These are phyloP conservation scores for Calonectria pseudoreteaudii DNA, from an alignment of 2,329 filamentous ascomycete species.

Conservation along the genomic window DNA sequence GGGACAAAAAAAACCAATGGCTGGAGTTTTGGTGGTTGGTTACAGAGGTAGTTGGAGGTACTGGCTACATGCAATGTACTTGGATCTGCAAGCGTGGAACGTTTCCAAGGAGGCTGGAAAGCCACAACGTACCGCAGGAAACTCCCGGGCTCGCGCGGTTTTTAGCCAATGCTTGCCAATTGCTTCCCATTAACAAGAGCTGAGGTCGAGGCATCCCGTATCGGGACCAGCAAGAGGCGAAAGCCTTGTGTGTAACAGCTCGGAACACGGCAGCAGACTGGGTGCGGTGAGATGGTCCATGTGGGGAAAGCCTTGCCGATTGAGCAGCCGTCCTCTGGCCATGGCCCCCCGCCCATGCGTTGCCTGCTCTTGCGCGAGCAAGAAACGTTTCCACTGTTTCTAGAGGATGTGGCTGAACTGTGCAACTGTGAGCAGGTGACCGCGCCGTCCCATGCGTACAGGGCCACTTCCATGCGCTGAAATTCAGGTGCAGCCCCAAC, in stretches of 20 bases:
- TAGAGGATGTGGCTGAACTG: background rate
- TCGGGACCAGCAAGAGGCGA: slow-evolving; percentile 1
- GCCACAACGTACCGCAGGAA: background rate
- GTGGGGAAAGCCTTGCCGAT: slow-evolving; percentile 38
- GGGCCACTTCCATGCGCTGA: slow-evolving; percentile 1
- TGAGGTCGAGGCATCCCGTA: background rate
- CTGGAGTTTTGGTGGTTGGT: background rate
- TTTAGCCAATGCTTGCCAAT: background rate
- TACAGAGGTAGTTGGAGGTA: background rate
- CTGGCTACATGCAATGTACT: background rate
- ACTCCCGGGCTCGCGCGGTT: background rate
- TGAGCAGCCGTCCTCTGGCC: slow-evolving; percentile 12
- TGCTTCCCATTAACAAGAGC: background rate
- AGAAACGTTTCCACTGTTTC: slow-evolving; percentile 6
- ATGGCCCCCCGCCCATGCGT: background rate
- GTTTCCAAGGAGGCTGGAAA: slow-evolving; percentile 5
- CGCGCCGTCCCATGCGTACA: slow-evolving; percentile 2
- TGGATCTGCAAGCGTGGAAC: slow-evolving; percentile 3
- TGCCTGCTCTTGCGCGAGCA: background rate
- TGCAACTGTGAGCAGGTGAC: background rate
- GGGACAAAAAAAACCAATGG: background rate
- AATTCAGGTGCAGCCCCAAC: background rate
- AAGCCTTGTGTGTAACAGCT: slow-evolving; percentile 28
- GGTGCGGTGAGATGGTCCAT: slow-evolving; percentile 44
- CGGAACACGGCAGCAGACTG: slow-evolving; percentile 45